A percentile compares a stretch with the other conserved stretches of the same genome.
Evolutionary conservation across 768 basidiomycete genomes (phyloP).

Genomic region (Rhizopogon salebrosus): DNA sequence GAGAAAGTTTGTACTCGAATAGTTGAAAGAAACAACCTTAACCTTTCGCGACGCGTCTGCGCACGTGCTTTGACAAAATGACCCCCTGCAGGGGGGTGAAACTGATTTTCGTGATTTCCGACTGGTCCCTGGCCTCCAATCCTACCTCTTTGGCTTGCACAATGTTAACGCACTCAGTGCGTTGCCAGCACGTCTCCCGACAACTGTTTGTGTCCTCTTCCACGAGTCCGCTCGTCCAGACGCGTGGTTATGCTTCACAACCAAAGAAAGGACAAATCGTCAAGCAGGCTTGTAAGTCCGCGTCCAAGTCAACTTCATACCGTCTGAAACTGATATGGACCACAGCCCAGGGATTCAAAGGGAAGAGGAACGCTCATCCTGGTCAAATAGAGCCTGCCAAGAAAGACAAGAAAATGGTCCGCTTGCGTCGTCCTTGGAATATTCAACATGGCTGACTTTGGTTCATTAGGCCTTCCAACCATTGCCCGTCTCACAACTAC

Average conservation of each 20-base stretch:
- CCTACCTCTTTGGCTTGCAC: not conserved
- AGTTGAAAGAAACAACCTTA: slow-evolving; percentile 12
- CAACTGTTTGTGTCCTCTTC: not conserved
- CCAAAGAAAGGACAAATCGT: slow-evolving; percentile 1
- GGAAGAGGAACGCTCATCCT: not conserved
- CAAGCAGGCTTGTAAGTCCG: slow-evolving; percentile 1
- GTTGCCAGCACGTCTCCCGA: not conserved
- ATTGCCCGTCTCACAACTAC: slow-evolving; percentile 33
- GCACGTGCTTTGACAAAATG: slow-evolving; percentile 16
- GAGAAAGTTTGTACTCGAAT: slow-evolving; percentile 10
- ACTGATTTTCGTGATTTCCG: not conserved
- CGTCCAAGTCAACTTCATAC: not conserved
- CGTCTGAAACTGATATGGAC: not conserved
- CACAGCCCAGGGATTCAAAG: not conserved
- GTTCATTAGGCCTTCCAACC: slow-evolving; percentile 37
- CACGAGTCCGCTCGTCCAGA: not conserved
- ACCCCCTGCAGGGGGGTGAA: not conserved
- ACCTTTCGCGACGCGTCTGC: slow-evolving; percentile 23
- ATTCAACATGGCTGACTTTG: not conserved
- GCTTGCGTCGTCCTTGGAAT: not conserved
- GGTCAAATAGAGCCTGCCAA: not conserved
- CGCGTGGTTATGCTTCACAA: slow-evolving; percentile 2
- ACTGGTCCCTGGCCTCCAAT: too few relatives aligned
- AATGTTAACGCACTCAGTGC: not conserved
- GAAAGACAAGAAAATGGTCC: slow-evolving; percentile 2